Base-by-base conservation (phyloP, 495 filamentous ascomycete species). In the Corynascus novoguineensis region DNA sequence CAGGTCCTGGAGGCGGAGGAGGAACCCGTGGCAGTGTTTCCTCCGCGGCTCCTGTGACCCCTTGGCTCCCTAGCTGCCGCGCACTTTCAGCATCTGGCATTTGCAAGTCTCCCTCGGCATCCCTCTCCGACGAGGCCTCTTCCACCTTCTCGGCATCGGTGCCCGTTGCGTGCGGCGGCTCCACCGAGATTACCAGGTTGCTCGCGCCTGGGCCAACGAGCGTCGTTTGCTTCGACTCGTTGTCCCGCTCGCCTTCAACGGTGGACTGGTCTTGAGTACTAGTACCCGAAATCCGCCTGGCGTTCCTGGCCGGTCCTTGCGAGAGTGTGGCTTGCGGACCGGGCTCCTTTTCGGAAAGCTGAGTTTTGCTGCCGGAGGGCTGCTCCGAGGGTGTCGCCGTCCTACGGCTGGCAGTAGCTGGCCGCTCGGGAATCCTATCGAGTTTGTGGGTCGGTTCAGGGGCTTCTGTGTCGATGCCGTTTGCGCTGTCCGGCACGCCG, bases 391-490 rank as follows among this genome's bases (percentile, higher is more conserved):
- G 63, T 71, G 76, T 74, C 70, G 75, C 63, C 63, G 76, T 73
- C 75, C 80, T 63, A 68, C 75, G 62, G 81, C 82, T 81, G 28
- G 78, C 74, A 14, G 78, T 81, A 12, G 75, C 66, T 17, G 78
- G 78, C 38, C 77, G 67, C n/a, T 68, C 67, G 29, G 77, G 75
- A n/a, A 81, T 71, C 62, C 75, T 81, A 12, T 78, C 73, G 15
- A 82, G 67, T 65, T 84, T 86, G 73, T 92, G 91, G 32, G 82
- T 74, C 45, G 87, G 83, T 22, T 87, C 69, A 22, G 71, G 68
- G 41, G 76, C 66, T 41, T 88, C 87, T 37, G 83, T 82, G 56
- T 83, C 83, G 37, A 84, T 75, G 3, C 81, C 73, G 54, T 85
- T 82, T n/a, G 81, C 81, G 44, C 81, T 71, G 55, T 84, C 80